These are phyloP conservation scores for Aureobasidium sp. DNA, from an alignment of 2,329 filamentous ascomycete genomes.

Conservation along the genomic window DNA sequence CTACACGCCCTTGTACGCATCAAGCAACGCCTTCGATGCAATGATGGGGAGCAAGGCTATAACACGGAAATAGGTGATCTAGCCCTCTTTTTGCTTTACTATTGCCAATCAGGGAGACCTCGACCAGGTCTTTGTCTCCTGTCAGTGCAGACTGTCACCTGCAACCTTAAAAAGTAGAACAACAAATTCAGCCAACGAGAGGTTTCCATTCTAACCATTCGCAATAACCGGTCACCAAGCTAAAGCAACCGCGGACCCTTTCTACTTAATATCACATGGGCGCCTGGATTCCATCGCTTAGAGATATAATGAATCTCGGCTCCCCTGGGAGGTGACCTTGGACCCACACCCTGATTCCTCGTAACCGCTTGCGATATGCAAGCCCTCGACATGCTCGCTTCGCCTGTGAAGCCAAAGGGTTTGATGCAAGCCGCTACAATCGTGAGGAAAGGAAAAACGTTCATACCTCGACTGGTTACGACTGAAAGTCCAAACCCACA, in stretches of 20 bases:
- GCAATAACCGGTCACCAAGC: neutral
- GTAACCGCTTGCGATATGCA: neutral
- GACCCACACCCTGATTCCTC: neutral
- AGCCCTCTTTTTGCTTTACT: neutral
- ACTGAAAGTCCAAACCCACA: neutral
- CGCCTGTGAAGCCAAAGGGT: neutral
- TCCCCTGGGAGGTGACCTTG: neutral
- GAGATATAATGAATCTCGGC: neutral
- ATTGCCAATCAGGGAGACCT: neutral
- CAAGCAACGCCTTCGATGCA: neutral
- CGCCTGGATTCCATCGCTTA: neutral
- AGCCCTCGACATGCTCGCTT: no score
- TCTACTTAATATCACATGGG: neutral
- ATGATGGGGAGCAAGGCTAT: neutral
- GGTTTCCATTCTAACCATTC: neutral
- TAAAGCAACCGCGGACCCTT: neutral
- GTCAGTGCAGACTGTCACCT: constrained; percentile 1
- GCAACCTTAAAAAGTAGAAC: neutral
- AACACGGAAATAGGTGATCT: neutral
- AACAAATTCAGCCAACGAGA: neutral
- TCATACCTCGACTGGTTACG: neutral
- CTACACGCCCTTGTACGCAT: neutral
- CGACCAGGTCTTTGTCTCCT: constrained; percentile 1
- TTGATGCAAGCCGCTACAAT: neutral
- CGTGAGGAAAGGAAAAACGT: neutral